These are phyloP conservation scores for Thinopyrum elongatum DNA, from an alignment of 176 grass and related monocot species.

Conservation along the genomic window DNA sequence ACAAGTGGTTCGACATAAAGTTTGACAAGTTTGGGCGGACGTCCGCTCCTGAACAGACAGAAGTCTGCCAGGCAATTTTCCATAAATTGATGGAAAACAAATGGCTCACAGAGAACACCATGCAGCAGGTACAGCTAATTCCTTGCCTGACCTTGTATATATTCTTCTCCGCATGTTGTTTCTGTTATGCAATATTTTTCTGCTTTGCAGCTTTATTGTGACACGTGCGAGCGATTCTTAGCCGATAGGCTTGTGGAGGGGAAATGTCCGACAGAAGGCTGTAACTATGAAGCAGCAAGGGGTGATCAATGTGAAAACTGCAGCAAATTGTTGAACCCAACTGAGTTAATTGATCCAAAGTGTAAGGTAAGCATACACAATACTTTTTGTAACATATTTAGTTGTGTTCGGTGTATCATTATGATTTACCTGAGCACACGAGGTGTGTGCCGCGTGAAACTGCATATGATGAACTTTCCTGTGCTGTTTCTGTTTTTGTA, in stretches of 20 bases:
- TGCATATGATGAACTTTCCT: not conserved
- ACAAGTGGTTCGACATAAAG: conserved; percentile 96
- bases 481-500: conserved; percentile 27
- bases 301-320: conserved; percentile 98
- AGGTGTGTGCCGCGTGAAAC: not conserved
- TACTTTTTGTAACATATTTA: not conserved
- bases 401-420: not conserved
- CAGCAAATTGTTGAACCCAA: conserved; percentile 91
- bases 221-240: conserved; percentile 81
- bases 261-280: conserved; percentile 73
- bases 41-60: conserved; percentile 77
- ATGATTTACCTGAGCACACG: conserved; percentile 2
- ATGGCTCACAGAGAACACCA: conserved; percentile 93
- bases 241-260: conserved; percentile 95
- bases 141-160: not conserved
- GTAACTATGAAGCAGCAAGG: conserved; percentile 68
- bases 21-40: conserved; percentile 97
- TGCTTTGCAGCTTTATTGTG: conserved; percentile 76
- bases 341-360: conserved; percentile 85
- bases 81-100: conserved; percentile 90
- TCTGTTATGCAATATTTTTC: conserved; percentile 1
- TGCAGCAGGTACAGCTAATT: conserved; percentile 78
- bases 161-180: not conserved
- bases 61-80: conserved; percentile 90
- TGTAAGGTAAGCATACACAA: conserved; percentile 68